Percentiles rank a stretch among this genome's conserved stretches.
These are phyloP conservation scores for Lentinula raphanica DNA, from an alignment of 768 basidiomycete genomes.

Conservation along the genomic window DNA sequence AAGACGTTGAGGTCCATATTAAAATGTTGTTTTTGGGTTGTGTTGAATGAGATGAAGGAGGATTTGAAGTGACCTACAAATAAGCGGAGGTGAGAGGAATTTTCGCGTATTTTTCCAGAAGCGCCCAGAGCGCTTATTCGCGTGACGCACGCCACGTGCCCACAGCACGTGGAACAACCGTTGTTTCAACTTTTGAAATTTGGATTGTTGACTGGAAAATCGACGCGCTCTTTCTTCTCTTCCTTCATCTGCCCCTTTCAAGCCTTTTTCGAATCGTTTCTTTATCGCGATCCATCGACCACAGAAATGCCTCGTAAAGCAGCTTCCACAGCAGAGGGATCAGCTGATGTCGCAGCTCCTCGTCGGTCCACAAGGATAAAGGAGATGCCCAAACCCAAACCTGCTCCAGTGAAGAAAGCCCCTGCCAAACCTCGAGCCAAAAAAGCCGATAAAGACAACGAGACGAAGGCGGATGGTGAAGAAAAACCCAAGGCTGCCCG, in stretches of 20 bases:
- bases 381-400: slow-evolving; percentile 55
- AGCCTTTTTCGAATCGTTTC: neutral
- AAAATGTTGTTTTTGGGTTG: too few species aligned
- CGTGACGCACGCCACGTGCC: neutral
- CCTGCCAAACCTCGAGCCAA: slow-evolving; percentile 58
- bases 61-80: too few species aligned
- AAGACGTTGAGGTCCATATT: too few species aligned
- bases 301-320: slow-evolving; percentile 67
- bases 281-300: neutral
- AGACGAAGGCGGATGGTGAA: slow-evolving; percentile 36
- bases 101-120: neutral
- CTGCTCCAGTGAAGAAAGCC: slow-evolving; percentile 47
- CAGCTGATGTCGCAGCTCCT: slow-evolving; percentile 40
- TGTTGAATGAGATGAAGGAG: too few species aligned
- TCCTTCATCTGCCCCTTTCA: slow-evolving; percentile 2
- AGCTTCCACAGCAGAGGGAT: slow-evolving; percentile 37
- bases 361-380: slow-evolving; percentile 76
- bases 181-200: neutral
- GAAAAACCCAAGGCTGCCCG: slow-evolving; percentile 51
- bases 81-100: too few species aligned
- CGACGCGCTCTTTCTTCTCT: slow-evolving; percentile 4
- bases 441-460: slow-evolving; percentile 39
- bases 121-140: neutral
- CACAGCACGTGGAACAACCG: neutral
- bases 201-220: neutral